Conservation (phyloP, 2,329 filamentous ascomycete genomes). For the Penicillium sp. region DNA sequence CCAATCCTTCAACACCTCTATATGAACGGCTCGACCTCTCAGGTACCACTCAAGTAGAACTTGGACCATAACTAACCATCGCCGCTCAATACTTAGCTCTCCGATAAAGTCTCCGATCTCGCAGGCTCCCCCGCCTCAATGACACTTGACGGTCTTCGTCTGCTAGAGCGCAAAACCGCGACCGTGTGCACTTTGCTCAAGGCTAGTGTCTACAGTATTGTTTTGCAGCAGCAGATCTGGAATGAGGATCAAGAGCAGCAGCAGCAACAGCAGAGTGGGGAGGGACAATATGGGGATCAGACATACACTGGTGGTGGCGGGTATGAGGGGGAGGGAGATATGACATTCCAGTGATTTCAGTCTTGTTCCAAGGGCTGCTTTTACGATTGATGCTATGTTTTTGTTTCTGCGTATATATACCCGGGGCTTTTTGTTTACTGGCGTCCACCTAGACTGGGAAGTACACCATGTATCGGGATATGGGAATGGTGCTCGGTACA, state of each 20-base stretch:
- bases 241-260: constrained; percentile 53
- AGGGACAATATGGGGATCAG: constrained; percentile 19
- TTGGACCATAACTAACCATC: background rate
- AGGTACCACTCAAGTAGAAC: background rate
- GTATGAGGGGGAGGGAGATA: constrained; percentile 25
- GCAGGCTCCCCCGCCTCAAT: constrained; percentile 70
- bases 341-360: constrained; percentile 27
- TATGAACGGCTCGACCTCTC: background rate
- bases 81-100: constrained; percentile 25
- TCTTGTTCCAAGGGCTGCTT: background rate
- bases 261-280: constrained; percentile 23
- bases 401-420: constrained; percentile 16
- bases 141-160: constrained; percentile 73
- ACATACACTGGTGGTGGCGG: constrained; percentile 15
- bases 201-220: constrained; percentile 97
- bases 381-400: background rate
- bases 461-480: background rate
- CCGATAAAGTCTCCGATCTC: constrained; percentile 53
- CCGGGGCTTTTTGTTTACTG: background rate
- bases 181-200: constrained; percentile 94
- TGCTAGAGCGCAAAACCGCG: constrained; percentile 90
- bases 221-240: constrained; percentile 93
- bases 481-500: background rate
- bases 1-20: background rate
- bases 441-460: background rate